Conservation (phyloP, 1,284 basidiomycete species). For the Heterobasidion irregulare region DNA sequence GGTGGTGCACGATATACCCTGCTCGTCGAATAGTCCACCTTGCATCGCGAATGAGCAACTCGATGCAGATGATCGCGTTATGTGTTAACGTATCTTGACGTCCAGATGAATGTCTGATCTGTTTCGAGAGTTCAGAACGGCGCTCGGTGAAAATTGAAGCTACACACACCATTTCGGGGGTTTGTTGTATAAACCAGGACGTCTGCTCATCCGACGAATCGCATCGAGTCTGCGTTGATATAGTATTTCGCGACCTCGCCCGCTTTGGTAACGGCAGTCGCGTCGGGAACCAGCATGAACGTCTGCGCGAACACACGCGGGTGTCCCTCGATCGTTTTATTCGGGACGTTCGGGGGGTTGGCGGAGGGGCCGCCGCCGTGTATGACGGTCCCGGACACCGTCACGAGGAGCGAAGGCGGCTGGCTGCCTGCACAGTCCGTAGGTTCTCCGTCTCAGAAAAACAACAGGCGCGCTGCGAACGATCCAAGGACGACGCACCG, state of each 20-base stretch:
- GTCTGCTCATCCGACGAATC: constrained; percentile 59
- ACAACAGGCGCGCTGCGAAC: background rate
- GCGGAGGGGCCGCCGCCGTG: constrained; percentile 56
- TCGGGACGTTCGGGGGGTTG: constrained; percentile 43
- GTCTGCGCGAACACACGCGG: constrained; percentile 81
- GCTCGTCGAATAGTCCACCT: no score
- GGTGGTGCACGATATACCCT: no score
- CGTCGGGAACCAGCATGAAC: constrained; percentile 75
- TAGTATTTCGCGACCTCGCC: constrained; percentile 77
- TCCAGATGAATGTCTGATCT: no score
- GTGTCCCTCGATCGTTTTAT: constrained; percentile 59
- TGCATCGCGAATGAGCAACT: no score
- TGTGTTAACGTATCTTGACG: no score
- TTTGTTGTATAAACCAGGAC: no score
- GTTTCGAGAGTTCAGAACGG: no score
- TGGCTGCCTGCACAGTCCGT: constrained; percentile 42
- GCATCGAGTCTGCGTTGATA: constrained; percentile 63
- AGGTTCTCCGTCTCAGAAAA: background rate
- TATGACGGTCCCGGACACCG: constrained; percentile 69
- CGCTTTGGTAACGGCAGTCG: constrained; percentile 47
- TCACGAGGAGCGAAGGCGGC: constrained; percentile 70
- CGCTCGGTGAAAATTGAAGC: no score
- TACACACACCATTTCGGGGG: no score
- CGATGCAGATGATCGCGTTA: no score
- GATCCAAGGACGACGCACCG: constrained; percentile 34